These are phyloP conservation scores for Fusarium brevicatenulatum DNA, from an alignment of 2,329 filamentous ascomycete species.

Conservation along the genomic window DNA sequence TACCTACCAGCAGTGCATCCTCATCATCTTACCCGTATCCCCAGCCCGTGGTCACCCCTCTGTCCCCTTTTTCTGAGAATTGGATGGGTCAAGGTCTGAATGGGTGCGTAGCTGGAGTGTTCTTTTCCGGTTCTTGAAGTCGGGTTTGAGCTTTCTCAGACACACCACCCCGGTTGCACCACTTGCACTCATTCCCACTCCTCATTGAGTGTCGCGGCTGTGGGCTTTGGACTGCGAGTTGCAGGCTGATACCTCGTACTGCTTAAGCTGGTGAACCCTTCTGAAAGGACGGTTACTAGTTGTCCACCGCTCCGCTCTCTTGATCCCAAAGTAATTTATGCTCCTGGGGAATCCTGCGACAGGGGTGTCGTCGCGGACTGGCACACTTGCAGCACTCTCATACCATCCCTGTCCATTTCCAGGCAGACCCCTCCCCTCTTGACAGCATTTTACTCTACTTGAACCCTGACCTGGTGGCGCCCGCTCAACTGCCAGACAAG, in stretches of 20 bases:
- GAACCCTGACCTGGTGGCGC: constrained; percentile 32
- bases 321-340: constrained; percentile 41
- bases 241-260: constrained; percentile 20
- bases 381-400: constrained; percentile 34
- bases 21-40: constrained; percentile 18
- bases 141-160: constrained; percentile 24
- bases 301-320: constrained; percentile 40
- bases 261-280: constrained; percentile 32
- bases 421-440: constrained; percentile 26
- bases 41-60: constrained; percentile 25
- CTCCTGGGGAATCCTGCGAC: constrained; percentile 35
- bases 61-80: constrained; percentile 30
- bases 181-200: constrained; percentile 2
- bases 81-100: constrained; percentile 21
- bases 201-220: constrained; percentile 17
- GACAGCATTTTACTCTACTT: constrained; percentile 15
- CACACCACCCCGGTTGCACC: constrained; percentile 29
- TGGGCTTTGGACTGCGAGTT: constrained; percentile 27
- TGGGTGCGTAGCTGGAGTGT: constrained; percentile 23
- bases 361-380: constrained; percentile 37
- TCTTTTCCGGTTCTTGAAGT: constrained; percentile 32
- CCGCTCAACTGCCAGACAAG: constrained; percentile 42
- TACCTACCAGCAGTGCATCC: neutral
- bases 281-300: constrained; percentile 25
- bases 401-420: constrained; percentile 36